These are phyloP conservation scores for Lagerstroemia speciosa DNA, from an alignment of 345 rosid genomes.

Conservation along the genomic window DNA sequence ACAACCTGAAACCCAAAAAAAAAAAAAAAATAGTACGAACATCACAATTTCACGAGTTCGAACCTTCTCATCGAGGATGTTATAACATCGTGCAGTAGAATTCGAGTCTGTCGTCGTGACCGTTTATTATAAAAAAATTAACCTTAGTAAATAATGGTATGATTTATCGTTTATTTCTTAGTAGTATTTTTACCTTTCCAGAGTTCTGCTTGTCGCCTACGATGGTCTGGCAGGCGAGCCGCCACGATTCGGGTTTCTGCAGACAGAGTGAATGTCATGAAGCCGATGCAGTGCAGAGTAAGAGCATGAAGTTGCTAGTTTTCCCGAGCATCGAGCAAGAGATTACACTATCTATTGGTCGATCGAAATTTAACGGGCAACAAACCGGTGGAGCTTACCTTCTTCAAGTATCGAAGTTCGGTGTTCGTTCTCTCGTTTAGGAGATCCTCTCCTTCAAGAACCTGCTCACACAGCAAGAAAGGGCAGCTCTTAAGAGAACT, in stretches of 20 bases:
- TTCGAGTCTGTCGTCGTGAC: too few relatives aligned
- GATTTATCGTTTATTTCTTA: background rate
- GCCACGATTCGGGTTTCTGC: constrained; percentile 86
- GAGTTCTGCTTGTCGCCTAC: constrained; percentile 80
- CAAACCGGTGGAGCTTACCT: constrained; percentile 27
- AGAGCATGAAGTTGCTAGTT: background rate
- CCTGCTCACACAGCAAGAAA: constrained; percentile 31
- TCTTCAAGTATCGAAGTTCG: constrained; percentile 54
- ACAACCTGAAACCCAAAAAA: constrained; percentile 42
- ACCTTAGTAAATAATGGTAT: too few relatives aligned
- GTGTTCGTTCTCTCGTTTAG: constrained; percentile 70
- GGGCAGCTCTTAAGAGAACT: background rate
- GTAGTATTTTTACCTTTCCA: constrained; percentile 60
- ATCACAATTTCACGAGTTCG: background rate
- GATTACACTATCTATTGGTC: too few relatives aligned
- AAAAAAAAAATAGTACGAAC: too few relatives aligned
- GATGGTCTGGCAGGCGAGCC: constrained; percentile 85
- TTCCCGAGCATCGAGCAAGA: background rate
- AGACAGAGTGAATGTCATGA: constrained; percentile 5
- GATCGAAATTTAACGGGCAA: background rate
- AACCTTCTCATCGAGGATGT: background rate
- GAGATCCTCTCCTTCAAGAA: constrained; percentile 61
- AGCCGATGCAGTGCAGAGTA: background rate
- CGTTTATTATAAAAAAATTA: background rate
- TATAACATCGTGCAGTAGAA: background rate